Evolutionary conservation across 257 asterid species (phyloP).

Genomic region (Solanum bulbocastanum): DNA sequence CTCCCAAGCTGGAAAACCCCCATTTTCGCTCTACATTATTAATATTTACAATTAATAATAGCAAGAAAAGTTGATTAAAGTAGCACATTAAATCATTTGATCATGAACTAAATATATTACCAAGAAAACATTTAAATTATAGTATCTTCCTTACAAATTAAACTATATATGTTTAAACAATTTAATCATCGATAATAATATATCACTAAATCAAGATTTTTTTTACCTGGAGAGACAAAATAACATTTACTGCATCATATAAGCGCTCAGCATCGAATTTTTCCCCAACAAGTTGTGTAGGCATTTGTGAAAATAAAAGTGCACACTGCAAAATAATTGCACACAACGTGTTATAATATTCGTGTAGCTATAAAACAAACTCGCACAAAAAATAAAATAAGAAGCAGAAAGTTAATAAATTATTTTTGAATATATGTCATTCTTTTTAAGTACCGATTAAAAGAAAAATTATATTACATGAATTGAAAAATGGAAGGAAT

Average conservation of each 20-base stretch:
- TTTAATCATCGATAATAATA: neutral
- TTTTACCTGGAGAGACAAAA: constrained; percentile 39
- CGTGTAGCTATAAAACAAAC: neutral
- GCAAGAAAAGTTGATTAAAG: neutral
- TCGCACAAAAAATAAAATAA: neutral
- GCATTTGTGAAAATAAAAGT: constrained; percentile 27
- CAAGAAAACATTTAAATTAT: neutral
- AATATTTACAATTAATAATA: neutral
- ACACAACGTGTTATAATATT: neutral
- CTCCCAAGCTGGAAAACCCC: constrained; percentile 61
- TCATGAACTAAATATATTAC: neutral
- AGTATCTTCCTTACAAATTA: neutral
- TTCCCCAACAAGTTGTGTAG: constrained; percentile 27
- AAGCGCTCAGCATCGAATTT: constrained; percentile 16
- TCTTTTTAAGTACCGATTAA: too few species aligned
- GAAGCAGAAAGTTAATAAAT: too few species aligned
- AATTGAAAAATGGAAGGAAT: too few species aligned
- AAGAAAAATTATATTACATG: too few species aligned
- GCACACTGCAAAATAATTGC: constrained; percentile 12
- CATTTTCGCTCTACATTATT: constrained; percentile 24
- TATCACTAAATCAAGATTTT: neutral
- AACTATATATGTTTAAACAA: neutral
- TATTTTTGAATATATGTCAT: neutral
- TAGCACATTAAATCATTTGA: neutral
- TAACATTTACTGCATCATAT: constrained; percentile 38